These are phyloP conservation scores for Salix viminalis DNA, from an alignment of 345 rosid genomes.

Conservation along the genomic window DNA sequence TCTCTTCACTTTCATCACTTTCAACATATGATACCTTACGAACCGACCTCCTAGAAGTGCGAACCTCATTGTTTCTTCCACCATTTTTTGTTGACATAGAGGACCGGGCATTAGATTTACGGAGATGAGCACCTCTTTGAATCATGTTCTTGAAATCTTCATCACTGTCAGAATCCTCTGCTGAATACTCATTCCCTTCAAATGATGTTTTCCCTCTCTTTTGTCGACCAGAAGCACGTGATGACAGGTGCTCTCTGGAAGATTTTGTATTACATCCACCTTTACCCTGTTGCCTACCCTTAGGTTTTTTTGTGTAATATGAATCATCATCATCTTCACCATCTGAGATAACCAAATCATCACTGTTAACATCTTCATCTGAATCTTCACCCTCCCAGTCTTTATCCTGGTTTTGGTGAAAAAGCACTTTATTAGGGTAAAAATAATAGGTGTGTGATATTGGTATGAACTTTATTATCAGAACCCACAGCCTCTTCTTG, in stretches of 20 bases:
- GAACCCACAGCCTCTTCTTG: neutral
- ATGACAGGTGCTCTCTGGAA: slow-evolving; percentile 45
- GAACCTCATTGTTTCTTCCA: slow-evolving; percentile 70
- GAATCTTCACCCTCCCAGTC: slow-evolving; percentile 75
- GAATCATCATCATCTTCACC: slow-evolving; percentile 63
- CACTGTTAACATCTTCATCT: slow-evolving; percentile 65
- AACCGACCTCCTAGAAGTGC: slow-evolving; percentile 81
- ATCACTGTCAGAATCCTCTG: slow-evolving; percentile 63
- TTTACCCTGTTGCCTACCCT: slow-evolving; percentile 56
- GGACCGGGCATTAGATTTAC: slow-evolving; percentile 57
- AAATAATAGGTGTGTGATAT: neutral
- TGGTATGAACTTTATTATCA: neutral
- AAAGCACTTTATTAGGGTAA: neutral
- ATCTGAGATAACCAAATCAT: slow-evolving; percentile 59
- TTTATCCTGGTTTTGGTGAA: slow-evolving; percentile 42
- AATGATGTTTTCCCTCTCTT: slow-evolving; percentile 58
- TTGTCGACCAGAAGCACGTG: slow-evolving; percentile 42
- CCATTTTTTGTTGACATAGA: slow-evolving; percentile 24
- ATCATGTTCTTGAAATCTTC: slow-evolving; percentile 56
- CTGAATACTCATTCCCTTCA: slow-evolving; percentile 67
- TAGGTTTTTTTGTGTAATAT: slow-evolving; percentile 53
- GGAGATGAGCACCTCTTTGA: slow-evolving; percentile 56
- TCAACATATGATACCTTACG: slow-evolving; percentile 98
- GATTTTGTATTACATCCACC: slow-evolving; percentile 47
- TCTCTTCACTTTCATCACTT: slow-evolving; percentile 97